Evolutionary conservation across 1,284 basidiomycete genomes (phyloP), one percentile per base, ranked within the genome.

Genomic region (Athelia sp.): DNA sequence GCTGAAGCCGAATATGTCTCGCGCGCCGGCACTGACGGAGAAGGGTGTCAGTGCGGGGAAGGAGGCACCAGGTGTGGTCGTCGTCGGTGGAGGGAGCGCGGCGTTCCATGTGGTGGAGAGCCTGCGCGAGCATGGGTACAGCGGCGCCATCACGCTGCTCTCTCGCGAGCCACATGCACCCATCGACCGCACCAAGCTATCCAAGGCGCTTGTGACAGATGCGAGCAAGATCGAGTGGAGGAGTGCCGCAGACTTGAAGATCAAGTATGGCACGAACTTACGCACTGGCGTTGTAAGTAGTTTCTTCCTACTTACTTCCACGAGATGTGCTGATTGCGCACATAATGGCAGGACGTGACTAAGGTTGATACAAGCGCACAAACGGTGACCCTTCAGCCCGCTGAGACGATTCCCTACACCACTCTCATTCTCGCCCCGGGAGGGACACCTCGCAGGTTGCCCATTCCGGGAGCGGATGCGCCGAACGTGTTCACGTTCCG

Each of bases 151-250:
- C 61, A 91, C 85, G 2, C 71, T 97, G 45, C 66, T 97, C 19
- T 84, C 86, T 18, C 84, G 87, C 60, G 94, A 98, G 68, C 70
- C 75, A 10, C 74, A 94, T 63, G 77, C 86, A 14, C 93, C 94
- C 1, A 91, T 97, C 58, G 94, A 98, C 69, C 78, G 90, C 51
- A 93, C 93, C 43, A 95, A 91, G 72, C 75, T 97, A 52, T 94
- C 91, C 70, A 97, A 98, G 68, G 84, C 83, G 4, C 79, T 96
- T 38, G 78, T 89, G 35, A 84, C 87, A 18, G 89, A 94, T 58
- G 69, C 86, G 2, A 71, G 79, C 31, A 91, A 93, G 67, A 70
- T 94, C 36, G 79, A 89, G 62, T 93, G 77, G 81, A 81, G 81
- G 47, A 82, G 75, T 23, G 77, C 81, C 13, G 78, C 84, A 18